Evolutionary conservation across 2,329 filamentous ascomycete genomes (phyloP).

Genomic region (Xylariaceae sp.): DNA sequence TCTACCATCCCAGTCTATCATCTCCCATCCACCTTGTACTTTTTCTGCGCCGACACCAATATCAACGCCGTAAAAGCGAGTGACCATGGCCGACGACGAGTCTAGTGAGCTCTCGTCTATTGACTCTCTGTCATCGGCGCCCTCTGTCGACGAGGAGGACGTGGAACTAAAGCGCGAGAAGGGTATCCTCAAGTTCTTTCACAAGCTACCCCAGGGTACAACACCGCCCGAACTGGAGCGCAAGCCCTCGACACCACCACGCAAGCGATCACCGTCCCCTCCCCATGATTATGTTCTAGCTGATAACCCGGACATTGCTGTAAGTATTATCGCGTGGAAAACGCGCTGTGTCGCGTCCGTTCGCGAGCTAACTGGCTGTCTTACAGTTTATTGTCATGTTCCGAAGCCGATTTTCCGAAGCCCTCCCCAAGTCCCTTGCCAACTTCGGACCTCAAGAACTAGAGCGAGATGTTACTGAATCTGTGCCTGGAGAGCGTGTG

Average conservation of each 20-base stretch:
- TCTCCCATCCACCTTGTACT: background rate
- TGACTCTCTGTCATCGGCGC: conserved; percentile 40
- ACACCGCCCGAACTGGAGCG: conserved; percentile 42
- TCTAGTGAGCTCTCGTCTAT: conserved; percentile 60
- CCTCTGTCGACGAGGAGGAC: conserved; percentile 52
- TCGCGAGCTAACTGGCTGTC: conserved; percentile 32
- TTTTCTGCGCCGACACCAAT: background rate
- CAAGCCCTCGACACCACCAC: conserved; percentile 61
- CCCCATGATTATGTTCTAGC: conserved; percentile 85
- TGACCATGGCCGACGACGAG: conserved; percentile 59
- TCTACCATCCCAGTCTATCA: conserved; percentile 12
- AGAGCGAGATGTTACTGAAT: conserved; percentile 77
- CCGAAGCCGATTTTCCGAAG: conserved; percentile 84
- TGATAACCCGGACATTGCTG: conserved; percentile 88
- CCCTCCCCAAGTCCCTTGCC: conserved; percentile 79
- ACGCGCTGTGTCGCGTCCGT: conserved; percentile 53
- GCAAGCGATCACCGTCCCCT: conserved; percentile 81
- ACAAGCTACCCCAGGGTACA: conserved; percentile 49
- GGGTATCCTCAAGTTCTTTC: conserved; percentile 66
- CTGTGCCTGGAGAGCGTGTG: conserved; percentile 74
- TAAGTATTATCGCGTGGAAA: conserved; percentile 52
- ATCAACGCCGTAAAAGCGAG: too few species aligned
- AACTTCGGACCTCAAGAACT: conserved; percentile 95
- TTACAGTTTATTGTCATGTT: conserved; percentile 96
- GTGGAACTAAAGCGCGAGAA: conserved; percentile 48